These are phyloP conservation scores for Puccinia horiana DNA, from an alignment of 1,284 basidiomycete genomes.

Conservation along the genomic window DNA sequence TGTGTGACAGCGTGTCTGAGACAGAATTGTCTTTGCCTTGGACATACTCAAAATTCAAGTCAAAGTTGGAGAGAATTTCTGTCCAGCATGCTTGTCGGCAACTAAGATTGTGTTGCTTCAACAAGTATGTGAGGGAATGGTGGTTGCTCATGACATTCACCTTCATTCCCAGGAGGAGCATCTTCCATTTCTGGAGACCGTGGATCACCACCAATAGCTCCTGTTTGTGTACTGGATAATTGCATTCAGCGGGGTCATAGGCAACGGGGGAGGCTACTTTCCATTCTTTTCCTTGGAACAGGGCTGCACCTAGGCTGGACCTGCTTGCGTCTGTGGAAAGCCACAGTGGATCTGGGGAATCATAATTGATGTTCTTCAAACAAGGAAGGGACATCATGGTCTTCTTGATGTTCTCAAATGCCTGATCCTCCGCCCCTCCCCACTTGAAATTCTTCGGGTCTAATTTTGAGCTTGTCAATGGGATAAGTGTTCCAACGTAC, in stretches of 20 bases:
- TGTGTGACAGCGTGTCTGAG: slow-evolving; percentile 59
- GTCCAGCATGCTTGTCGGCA: slow-evolving; percentile 59
- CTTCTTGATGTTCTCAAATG: background rate
- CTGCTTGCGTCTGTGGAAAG: background rate
- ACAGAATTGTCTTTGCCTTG: slow-evolving; percentile 59
- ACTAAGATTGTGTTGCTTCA: slow-evolving; percentile 59
- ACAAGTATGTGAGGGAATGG: slow-evolving; percentile 50
- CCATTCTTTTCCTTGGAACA: background rate
- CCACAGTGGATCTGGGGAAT: background rate
- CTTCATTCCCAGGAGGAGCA: background rate
- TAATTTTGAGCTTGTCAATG: background rate
- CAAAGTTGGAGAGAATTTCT: slow-evolving; percentile 59
- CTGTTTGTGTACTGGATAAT: no score
- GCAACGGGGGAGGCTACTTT: no score
- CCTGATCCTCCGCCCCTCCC: background rate
- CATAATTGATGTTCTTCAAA: background rate
- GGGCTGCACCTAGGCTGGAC: background rate
- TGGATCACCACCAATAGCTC: no score
- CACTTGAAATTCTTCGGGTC: background rate
- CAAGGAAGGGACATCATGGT: background rate
- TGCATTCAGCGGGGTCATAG: no score
- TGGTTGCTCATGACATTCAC: background rate
- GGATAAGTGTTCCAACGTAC: background rate
- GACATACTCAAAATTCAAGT: slow-evolving; percentile 57
- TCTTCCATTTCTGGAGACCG: background rate